Percentiles rank a stretch among this genome's conserved stretches.
phyloP scores from a whole-genome alignment of 2,329 filamentous ascomycete species.

The Neopestalotiopsis rosae region DNA sequence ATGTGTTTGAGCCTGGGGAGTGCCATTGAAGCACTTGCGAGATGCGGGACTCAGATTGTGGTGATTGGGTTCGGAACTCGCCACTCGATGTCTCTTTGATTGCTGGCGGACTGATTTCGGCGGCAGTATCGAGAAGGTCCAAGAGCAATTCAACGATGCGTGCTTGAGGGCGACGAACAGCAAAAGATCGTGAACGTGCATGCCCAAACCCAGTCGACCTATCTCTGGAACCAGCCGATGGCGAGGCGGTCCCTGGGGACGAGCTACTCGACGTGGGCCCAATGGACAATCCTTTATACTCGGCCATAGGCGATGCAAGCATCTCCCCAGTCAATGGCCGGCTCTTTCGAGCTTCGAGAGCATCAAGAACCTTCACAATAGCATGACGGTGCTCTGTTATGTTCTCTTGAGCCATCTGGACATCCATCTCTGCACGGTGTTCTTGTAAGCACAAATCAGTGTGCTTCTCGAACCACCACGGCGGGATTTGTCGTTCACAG shows the following conservation, averaged over 20 bases:
- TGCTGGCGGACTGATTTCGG: conserved; percentile 92
- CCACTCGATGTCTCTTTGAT: conserved; percentile 83
- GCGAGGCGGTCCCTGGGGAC: conserved; percentile 74
- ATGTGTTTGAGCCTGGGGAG: conserved; percentile 85
- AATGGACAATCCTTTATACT: conserved; percentile 89
- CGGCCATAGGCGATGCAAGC: conserved; percentile 62
- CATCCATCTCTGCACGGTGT: conserved; percentile 95
- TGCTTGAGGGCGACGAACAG: conserved; percentile 84
- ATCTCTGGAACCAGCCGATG: conserved; percentile 72
- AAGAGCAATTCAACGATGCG: conserved; percentile 94
- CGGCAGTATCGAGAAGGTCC: conserved; percentile 92
- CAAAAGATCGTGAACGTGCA: conserved; percentile 83
- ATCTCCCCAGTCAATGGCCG: conserved; percentile 64
- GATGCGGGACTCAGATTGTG: conserved; percentile 93
- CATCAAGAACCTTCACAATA: conserved; percentile 94
- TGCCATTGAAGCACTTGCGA: conserved; percentile 97
- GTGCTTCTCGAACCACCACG: conserved; percentile 99
- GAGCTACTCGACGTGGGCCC: conserved; percentile 74
- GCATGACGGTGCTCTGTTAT: conserved; percentile 90
- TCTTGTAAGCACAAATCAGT: conserved; percentile 95
- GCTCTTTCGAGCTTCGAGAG: conserved; percentile 79
- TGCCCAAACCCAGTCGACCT: conserved; percentile 82
- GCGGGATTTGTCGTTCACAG: conserved; percentile 94
- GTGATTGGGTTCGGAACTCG: conserved; percentile 90
- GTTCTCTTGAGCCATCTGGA: conserved; percentile 93